These are phyloP conservation scores for Beauveria varroae DNA, from an alignment of 2,329 filamentous ascomycete species.

Conservation along the genomic window DNA sequence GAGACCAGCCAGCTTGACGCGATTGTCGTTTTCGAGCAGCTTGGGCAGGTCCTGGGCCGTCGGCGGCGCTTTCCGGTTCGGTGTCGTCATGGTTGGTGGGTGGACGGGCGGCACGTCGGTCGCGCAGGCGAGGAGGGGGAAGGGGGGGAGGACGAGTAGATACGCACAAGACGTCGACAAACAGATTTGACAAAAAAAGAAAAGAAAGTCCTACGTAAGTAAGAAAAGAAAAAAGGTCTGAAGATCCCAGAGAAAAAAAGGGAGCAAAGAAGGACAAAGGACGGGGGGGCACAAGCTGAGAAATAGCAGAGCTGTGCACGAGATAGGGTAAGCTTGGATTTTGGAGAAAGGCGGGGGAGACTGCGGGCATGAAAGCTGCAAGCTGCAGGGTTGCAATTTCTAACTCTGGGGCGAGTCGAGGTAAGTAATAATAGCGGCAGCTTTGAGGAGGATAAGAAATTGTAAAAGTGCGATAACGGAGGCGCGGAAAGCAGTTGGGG, in stretches of 20 bases:
- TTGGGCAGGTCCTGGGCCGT: constrained; percentile 55
- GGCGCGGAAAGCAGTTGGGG: no score
- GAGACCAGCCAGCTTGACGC: constrained; percentile 53
- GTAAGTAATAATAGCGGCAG: no score
- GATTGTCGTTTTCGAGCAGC: constrained; percentile 41
- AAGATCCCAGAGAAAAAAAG: background rate
- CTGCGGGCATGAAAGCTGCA: background rate
- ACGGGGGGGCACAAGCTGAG: background rate
- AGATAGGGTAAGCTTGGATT: background rate
- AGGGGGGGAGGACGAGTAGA: background rate
- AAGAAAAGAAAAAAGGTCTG: background rate
- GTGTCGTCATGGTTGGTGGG: constrained; percentile 13
- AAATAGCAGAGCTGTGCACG: no score
- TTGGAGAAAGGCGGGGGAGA: constrained; percentile 6
- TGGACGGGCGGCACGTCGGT: background rate
- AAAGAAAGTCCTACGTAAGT: background rate
- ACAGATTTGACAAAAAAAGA: background rate
- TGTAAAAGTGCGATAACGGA: no score
- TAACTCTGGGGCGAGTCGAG: background rate
- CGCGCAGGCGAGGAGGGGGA: background rate
- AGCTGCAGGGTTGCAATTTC: background rate
- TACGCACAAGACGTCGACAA: background rate
- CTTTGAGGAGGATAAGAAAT: no score
- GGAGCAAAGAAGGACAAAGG: background rate
- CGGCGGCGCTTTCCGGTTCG: constrained; percentile 27